These are phyloP conservation scores for Blastobotrys parvus DNA, from an alignment of 805 yeast species.

Conservation along the genomic window DNA sequence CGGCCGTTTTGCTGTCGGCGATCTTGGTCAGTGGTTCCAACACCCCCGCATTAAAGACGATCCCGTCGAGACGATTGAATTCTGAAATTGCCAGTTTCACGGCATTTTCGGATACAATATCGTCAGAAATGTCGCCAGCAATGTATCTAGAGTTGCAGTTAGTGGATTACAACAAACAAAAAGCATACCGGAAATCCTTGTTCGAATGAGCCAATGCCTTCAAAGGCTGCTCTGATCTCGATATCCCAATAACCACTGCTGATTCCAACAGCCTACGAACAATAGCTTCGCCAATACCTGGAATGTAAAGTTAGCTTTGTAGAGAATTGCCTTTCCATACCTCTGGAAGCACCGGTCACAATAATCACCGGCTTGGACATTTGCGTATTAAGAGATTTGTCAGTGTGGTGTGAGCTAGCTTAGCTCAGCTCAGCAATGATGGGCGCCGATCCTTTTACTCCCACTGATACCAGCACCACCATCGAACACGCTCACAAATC, in stretches of 20 bases:
- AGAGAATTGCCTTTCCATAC: constrained; percentile 11
- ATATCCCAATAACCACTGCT: constrained; percentile 56
- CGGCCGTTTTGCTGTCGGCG: constrained; percentile 43
- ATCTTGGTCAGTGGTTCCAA: constrained; percentile 62
- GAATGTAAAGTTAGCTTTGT: background rate
- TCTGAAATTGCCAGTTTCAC: constrained; percentile 36
- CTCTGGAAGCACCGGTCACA: constrained; percentile 33
- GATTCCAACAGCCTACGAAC: constrained; percentile 38
- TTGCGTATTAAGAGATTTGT: background rate
- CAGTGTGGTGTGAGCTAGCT: no score
- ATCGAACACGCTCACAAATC: no score
- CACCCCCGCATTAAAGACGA: constrained; percentile 66
- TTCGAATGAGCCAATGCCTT: constrained; percentile 34
- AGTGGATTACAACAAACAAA: no score
- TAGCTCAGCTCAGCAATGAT: no score
- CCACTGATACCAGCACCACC: no score
- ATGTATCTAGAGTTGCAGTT: constrained; percentile 24
- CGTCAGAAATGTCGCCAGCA: constrained; percentile 48
- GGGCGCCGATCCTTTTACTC: no score
- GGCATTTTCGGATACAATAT: constrained; percentile 28
- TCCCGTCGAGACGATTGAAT: constrained; percentile 44
- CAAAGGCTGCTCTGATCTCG: constrained; percentile 52
- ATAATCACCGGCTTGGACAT: constrained; percentile 11
- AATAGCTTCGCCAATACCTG: constrained; percentile 76
- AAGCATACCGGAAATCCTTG: constrained; percentile 15